Evolutionary conservation across 2,329 filamentous ascomycete species (phyloP).

Genomic region (Curvularia eragrostidis): DNA sequence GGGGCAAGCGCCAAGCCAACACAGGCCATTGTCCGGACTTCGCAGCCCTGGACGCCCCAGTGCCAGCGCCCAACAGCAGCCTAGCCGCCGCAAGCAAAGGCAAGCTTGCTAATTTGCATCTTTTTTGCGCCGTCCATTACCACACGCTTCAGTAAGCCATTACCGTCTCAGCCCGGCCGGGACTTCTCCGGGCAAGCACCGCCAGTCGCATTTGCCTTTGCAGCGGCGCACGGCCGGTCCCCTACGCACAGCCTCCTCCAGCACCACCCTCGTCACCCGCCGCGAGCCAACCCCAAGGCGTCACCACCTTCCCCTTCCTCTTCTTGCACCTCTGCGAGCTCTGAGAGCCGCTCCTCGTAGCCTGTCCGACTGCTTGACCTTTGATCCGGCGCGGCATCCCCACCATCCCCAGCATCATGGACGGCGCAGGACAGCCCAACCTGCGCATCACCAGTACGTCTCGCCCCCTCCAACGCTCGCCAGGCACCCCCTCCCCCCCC

Average conservation of each 20-base stretch:
- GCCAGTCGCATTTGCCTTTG: constrained; percentile 33
- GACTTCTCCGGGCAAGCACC: constrained; percentile 24
- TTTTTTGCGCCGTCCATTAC: constrained; percentile 18
- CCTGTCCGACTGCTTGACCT: background rate
- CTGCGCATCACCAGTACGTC: constrained; percentile 87
- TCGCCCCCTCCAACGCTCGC: constrained; percentile 11
- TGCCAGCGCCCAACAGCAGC: constrained; percentile 4
- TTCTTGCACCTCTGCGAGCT: constrained; percentile 32
- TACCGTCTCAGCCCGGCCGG: constrained; percentile 19
- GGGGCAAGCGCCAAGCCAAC: constrained; percentile 33
- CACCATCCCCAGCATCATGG: constrained; percentile 55
- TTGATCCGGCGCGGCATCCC: constrained; percentile 10
- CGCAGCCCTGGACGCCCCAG: constrained; percentile 10
- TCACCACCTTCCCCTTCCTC: constrained; percentile 5
- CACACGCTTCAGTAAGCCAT: constrained; percentile 31
- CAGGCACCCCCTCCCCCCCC: constrained; percentile 9
- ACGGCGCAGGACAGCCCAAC: constrained; percentile 70
- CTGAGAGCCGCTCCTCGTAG: constrained; percentile 37
- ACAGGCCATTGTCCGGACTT: constrained; percentile 15
- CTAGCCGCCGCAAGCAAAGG: constrained; percentile 8
- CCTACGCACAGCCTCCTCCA: constrained; percentile 43
- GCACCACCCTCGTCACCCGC: constrained; percentile 25
- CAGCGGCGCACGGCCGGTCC: constrained; percentile 31
- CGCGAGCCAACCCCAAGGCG: constrained; percentile 24
- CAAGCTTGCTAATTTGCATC: background rate